Evolutionary conservation across 306 rosid species (phyloP).

Genomic region (Lathyrus oleraceus): DNA sequence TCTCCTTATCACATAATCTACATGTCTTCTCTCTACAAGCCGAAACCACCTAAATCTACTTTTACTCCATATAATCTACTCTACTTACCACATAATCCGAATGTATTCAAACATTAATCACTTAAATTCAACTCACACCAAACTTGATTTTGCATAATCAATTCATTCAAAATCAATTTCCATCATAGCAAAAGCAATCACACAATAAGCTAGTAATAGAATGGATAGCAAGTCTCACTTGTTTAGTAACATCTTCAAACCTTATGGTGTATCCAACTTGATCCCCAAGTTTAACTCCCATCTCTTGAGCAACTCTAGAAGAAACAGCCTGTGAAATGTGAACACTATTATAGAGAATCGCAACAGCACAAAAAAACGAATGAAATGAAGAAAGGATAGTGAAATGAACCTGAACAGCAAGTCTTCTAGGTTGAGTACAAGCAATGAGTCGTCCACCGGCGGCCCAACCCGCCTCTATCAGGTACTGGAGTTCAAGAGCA

Average conservation of each 20-base stretch:
- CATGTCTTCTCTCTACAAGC: no score
- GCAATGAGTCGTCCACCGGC: conserved; percentile 83
- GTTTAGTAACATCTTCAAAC: conserved; percentile 83
- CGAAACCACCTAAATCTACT: no score
- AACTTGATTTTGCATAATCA: background rate
- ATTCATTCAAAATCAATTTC: background rate
- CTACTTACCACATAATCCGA: no score
- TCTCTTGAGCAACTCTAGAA: conserved; percentile 89
- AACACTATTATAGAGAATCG: background rate
- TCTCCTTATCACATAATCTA: no score
- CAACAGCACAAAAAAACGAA: background rate
- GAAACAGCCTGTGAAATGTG: conserved; percentile 64
- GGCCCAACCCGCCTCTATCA: conserved; percentile 94
- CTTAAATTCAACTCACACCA: background rate
- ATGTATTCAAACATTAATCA: background rate
- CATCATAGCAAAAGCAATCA: background rate
- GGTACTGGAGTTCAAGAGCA: conserved; percentile 49
- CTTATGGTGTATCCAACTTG: conserved; percentile 95
- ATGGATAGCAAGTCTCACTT: conserved; percentile 37
- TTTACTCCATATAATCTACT: no score
- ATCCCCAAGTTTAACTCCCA: conserved; percentile 88
- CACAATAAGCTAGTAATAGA: background rate
- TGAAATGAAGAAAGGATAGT: background rate
- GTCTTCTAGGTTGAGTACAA: conserved; percentile 90
- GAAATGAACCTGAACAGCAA: conserved; percentile 76